phyloP scores from a whole-genome alignment of 352 stramenopile species.

The Phytophthora pinifolia region DNA sequence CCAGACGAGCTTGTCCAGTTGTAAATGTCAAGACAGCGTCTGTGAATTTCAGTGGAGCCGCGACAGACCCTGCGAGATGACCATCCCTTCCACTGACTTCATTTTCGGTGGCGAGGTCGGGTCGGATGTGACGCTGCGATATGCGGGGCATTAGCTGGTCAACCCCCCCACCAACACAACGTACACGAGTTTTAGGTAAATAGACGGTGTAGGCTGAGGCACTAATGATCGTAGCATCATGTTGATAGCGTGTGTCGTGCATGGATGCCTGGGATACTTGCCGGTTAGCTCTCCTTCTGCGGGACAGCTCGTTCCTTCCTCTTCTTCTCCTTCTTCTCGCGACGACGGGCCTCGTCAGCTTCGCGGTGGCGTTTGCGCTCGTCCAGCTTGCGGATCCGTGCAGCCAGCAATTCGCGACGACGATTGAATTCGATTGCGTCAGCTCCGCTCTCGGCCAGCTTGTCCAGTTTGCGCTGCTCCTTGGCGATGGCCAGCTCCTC shows the following conservation, averaged over 20 bases:
- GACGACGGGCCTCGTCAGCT: constrained; percentile 33
- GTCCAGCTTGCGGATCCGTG: constrained; percentile 42
- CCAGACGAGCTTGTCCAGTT: too few relatives aligned
- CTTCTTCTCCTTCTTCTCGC: constrained; percentile 33
- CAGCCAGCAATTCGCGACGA: constrained; percentile 46
- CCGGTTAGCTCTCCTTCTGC: constrained; percentile 2
- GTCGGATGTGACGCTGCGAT: constrained; percentile 9
- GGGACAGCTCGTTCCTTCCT: constrained; percentile 12
- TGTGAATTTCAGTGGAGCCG: too few relatives aligned
- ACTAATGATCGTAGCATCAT: constrained; percentile 9
- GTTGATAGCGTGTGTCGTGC: constrained; percentile 3
- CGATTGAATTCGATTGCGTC: constrained; percentile 50
- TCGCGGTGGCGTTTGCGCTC: constrained; percentile 51
- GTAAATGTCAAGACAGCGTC: too few relatives aligned
- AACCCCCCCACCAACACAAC: background rate
- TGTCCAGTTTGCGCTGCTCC: constrained; percentile 61
- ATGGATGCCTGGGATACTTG: constrained; percentile 6
- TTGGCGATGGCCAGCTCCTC: constrained; percentile 64
- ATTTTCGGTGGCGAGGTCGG: constrained; percentile 2
- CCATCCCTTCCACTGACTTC: background rate
- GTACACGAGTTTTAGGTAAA: constrained; percentile 25
- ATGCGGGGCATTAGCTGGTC: background rate
- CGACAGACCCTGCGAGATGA: constrained; percentile 7
- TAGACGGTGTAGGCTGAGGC: constrained; percentile 26
- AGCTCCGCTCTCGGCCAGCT: constrained; percentile 37